phyloP scores from a whole-genome alignment of 2,329 filamentous ascomycete species.

The Byssochlamys sp. region DNA sequence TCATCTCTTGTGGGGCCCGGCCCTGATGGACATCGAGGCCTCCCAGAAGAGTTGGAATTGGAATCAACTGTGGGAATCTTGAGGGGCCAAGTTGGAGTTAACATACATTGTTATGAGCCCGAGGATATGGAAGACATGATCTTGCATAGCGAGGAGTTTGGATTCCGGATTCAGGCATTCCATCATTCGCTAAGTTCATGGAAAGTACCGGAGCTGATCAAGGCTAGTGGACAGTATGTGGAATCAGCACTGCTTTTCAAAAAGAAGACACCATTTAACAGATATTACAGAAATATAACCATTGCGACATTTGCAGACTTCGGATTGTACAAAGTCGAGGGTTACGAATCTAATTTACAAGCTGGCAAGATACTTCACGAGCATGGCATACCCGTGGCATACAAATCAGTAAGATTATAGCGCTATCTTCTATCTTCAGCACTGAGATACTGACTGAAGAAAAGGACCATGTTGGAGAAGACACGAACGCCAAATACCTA shows the following conservation, averaged over 20 bases:
- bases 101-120: slow-evolving; percentile 63
- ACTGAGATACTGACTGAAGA: background rate
- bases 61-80: slow-evolving; percentile 55
- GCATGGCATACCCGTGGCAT: slow-evolving; percentile 57
- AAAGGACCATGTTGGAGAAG: slow-evolving; percentile 24
- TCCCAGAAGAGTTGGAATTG: slow-evolving; percentile 55
- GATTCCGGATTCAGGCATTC: slow-evolving; percentile 56
- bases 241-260: slow-evolving; percentile 32
- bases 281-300: slow-evolving; percentile 46
- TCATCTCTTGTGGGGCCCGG: slow-evolving; percentile 4
- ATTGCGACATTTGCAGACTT: slow-evolving; percentile 57
- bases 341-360: slow-evolving; percentile 55
- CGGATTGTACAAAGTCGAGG: slow-evolving; percentile 63
- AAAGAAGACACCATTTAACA: slow-evolving; percentile 46
- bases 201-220: slow-evolving; percentile 51
- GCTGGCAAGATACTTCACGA: slow-evolving; percentile 59
- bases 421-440: background rate
- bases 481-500: slow-evolving; percentile 35
- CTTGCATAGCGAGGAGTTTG: slow-evolving; percentile 62
- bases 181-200: slow-evolving; percentile 62
- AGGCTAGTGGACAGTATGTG: slow-evolving; percentile 11
- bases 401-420: slow-evolving; percentile 45
- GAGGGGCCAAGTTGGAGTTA: slow-evolving; percentile 58
- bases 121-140: slow-evolving; percentile 61
- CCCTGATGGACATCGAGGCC: slow-evolving; percentile 42